A percentile compares a stretch with the other conserved stretches of the same genome.
Evolutionary conservation across 208 protist genomes (phyloP).

Genomic region (Trypanosoma cruzi): DNA sequence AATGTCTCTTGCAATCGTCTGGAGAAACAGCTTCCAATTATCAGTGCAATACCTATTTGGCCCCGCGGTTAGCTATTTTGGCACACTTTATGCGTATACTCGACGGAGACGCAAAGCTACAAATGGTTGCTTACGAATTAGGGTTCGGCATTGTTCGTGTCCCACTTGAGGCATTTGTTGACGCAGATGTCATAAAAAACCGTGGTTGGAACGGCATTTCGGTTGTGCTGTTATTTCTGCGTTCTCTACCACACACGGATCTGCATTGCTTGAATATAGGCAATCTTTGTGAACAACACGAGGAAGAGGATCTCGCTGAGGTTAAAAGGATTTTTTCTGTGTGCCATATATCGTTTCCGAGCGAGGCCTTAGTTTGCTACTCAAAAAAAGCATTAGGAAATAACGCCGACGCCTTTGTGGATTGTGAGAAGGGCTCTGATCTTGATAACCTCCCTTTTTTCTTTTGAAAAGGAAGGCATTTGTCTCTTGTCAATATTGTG

Average conservation of each 20-base stretch:
- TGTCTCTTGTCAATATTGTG: not conserved
- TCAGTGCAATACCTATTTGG: not conserved
- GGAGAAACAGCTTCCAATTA: not conserved
- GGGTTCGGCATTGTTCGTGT: slow-evolving; percentile 44
- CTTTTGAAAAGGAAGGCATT: not conserved
- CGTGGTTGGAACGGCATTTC: slow-evolving; percentile 48
- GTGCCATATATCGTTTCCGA: slow-evolving; percentile 1
- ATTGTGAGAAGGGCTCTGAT: not conserved
- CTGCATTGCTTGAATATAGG: not conserved
- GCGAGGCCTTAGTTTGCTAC: slow-evolving; percentile 14
- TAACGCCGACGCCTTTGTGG: not conserved
- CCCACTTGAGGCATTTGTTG: slow-evolving; percentile 38
- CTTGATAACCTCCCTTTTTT: slow-evolving; percentile 11
- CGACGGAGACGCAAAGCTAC: slow-evolving; percentile 41
- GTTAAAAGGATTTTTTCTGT: slow-evolving; percentile 7
- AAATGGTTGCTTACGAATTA: slow-evolving; percentile 29
- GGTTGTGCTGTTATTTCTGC: slow-evolving; percentile 41
- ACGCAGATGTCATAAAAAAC: slow-evolving; percentile 12
- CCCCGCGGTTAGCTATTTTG: slow-evolving; percentile 33
- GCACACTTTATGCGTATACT: slow-evolving; percentile 67
- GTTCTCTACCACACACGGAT: not conserved
- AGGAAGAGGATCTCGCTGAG: slow-evolving; percentile 20
- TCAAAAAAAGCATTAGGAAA: slow-evolving; percentile 1
- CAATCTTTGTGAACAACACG: not conserved
- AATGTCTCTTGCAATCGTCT: slow-evolving; percentile 23